These are phyloP conservation scores for Turritis glabra DNA, from an alignment of 345 rosid genomes.

Conservation along the genomic window DNA sequence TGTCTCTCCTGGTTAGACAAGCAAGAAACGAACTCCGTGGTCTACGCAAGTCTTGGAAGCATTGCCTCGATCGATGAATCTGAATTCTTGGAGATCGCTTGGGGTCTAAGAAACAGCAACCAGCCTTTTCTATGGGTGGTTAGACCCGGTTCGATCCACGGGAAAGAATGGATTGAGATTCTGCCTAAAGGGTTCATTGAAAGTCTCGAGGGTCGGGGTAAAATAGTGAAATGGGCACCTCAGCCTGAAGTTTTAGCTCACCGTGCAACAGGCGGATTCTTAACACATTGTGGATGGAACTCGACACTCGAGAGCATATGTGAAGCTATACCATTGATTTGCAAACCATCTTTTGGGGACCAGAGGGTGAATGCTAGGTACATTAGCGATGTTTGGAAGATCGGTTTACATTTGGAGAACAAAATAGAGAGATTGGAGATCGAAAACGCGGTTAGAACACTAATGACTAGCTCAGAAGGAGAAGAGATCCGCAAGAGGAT, in stretches of 20 bases:
- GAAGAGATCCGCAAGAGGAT: constrained; percentile 39
- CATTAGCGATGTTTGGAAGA: constrained; percentile 34
- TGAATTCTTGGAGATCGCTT: constrained; percentile 59
- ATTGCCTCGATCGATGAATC: constrained; percentile 39
- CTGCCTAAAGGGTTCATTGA: constrained; percentile 38
- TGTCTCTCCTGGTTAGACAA: constrained; percentile 69
- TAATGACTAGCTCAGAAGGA: constrained; percentile 28
- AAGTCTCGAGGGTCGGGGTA: constrained; percentile 10
- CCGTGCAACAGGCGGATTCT: constrained; percentile 37
- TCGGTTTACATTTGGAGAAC: constrained; percentile 40
- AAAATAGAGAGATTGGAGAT: constrained; percentile 19
- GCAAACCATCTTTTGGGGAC: constrained; percentile 42
- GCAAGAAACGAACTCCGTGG: constrained; percentile 47
- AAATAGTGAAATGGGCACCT: constrained; percentile 42
- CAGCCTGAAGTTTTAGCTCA: constrained; percentile 39
- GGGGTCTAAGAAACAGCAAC: constrained; percentile 55
- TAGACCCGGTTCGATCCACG: constrained; percentile 47
- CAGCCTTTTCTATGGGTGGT: constrained; percentile 76
- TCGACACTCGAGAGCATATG: constrained; percentile 39
- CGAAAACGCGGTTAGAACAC: constrained; percentile 25
- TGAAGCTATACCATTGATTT: constrained; percentile 39
- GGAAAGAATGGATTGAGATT: constrained; percentile 41
- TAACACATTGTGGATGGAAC: constrained; percentile 44
- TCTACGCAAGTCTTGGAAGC: constrained; percentile 71
- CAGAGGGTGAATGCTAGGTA: constrained; percentile 37